Percentiles rank a stretch among this genome's conserved stretches.
These are phyloP conservation scores for Amaranthus palmeri DNA, from an alignment of 148 eudicot species.

Conservation along the genomic window DNA sequence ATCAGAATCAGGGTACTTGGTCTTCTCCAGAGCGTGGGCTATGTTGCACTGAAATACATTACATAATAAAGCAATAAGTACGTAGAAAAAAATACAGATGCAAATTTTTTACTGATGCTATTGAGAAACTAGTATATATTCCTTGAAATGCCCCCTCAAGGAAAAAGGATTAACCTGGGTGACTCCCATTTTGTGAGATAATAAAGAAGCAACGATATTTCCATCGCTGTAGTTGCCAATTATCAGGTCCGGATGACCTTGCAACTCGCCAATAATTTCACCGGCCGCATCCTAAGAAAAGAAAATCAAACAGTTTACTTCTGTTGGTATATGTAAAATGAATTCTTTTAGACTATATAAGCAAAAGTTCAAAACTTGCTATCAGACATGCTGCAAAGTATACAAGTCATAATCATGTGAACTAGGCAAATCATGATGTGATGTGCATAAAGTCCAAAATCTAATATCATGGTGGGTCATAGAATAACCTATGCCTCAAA, in stretches of 20 bases:
- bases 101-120: not conserved
- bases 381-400: too few species aligned
- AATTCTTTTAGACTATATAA: not conserved
- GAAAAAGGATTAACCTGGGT: slow-evolving; percentile 57
- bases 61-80: not conserved
- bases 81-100: not conserved
- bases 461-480: too few species aligned
- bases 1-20: slow-evolving; percentile 98
- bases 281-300: slow-evolving; percentile 70
- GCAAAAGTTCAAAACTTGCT: not conserved
- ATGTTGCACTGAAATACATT: slow-evolving; percentile 66
- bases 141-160: not conserved
- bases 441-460: too few species aligned
- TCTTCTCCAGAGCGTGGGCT: slow-evolving; percentile 98
- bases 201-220: slow-evolving; percentile 83
- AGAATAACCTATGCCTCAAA: too few species aligned
- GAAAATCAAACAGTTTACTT: slow-evolving; percentile 7
- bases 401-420: too few species aligned
- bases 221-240: slow-evolving; percentile 99
- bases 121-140: not conserved
- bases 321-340: not conserved
- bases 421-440: too few species aligned
- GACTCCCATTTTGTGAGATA: slow-evolving; percentile 83
- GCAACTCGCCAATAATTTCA: slow-evolving; percentile 84
- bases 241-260: slow-evolving; percentile 81